phyloP scores from a whole-genome alignment of 75 land plant genomes.

The Selaginella tamariscina region DNA sequence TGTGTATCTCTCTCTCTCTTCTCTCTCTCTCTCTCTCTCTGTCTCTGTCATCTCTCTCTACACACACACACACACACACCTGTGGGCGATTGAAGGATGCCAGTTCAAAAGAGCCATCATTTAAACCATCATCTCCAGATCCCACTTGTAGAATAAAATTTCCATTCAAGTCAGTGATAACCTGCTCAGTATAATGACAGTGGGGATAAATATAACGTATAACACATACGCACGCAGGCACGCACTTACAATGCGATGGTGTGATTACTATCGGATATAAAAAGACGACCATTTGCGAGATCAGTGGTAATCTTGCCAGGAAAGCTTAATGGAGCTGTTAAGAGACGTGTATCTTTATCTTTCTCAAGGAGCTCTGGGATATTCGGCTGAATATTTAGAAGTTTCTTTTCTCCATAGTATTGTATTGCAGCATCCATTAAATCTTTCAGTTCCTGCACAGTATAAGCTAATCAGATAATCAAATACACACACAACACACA shows the following conservation, averaged over 20 bases:
- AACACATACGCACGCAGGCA: no score
- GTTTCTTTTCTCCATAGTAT: slow-evolving; percentile 66
- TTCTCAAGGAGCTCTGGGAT: slow-evolving; percentile 63
- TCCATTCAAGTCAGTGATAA: slow-evolving; percentile 77
- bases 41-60: not conserved
- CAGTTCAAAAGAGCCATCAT: slow-evolving; percentile 71
- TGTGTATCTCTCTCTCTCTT: no score
- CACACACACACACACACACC: slow-evolving; percentile 30
- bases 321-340: slow-evolving; percentile 78
- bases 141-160: slow-evolving; percentile 80
- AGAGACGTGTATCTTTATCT: slow-evolving; percentile 56
- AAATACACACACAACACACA: no score
- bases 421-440: slow-evolving; percentile 79
- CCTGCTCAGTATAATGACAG: slow-evolving; percentile 28
- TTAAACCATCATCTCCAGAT: slow-evolving; percentile 65
- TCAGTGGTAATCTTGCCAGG: slow-evolving; percentile 91
- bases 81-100: slow-evolving; percentile 94
- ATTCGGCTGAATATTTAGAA: slow-evolving; percentile 39
- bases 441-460: slow-evolving; percentile 83
- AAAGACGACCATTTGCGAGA: slow-evolving; percentile 58
- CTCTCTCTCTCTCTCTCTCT: not conserved
- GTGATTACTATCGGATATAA: slow-evolving; percentile 96
- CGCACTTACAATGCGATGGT: slow-evolving; percentile 75
- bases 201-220: not conserved
- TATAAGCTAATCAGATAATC: no score